phyloP scores from a whole-genome alignment of 148 eudicot genomes.

The Pharnaceum exiguum region DNA sequence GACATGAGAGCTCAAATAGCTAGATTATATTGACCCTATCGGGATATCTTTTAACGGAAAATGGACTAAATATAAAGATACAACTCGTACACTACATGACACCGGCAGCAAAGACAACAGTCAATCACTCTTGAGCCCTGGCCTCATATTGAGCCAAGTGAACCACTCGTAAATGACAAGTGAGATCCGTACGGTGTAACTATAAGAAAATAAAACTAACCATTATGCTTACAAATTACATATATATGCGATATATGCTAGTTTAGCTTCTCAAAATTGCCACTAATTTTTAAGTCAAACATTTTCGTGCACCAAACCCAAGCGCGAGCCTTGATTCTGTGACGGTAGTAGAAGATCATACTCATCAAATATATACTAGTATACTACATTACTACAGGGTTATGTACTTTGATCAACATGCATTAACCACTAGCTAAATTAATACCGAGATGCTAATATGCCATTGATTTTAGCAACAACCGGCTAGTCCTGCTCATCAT shows the following conservation, averaged over 20 bases:
- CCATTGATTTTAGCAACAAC: slow-evolving; percentile 8
- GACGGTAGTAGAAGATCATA: neutral
- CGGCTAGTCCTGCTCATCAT: slow-evolving; percentile 1
- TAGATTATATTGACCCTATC: slow-evolving; percentile 1
- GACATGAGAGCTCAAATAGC: no score
- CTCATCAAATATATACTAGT: neutral
- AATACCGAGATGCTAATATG: slow-evolving; percentile 3
- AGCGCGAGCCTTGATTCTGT: neutral
- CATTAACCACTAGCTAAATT: neutral
- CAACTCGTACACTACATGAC: neutral
- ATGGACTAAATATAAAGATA: neutral
- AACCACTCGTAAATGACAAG: slow-evolving; percentile 6
- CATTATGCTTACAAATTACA: slow-evolving; percentile 13
- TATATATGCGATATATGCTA: neutral
- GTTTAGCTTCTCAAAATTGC: neutral
- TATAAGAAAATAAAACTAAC: slow-evolving; percentile 5
- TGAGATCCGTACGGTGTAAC: neutral
- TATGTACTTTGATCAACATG: neutral
- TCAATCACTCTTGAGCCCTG: slow-evolving; percentile 18
- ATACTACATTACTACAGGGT: neutral
- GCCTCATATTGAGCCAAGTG: slow-evolving; percentile 18
- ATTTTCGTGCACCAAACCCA: no score
- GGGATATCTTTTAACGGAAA: neutral
- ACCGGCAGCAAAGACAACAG: slow-evolving; percentile 9
- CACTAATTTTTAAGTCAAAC: no score